phyloP scores from a whole-genome alignment of 768 basidiomycete species.

The Paxillus ammoniavirescens region DNA sequence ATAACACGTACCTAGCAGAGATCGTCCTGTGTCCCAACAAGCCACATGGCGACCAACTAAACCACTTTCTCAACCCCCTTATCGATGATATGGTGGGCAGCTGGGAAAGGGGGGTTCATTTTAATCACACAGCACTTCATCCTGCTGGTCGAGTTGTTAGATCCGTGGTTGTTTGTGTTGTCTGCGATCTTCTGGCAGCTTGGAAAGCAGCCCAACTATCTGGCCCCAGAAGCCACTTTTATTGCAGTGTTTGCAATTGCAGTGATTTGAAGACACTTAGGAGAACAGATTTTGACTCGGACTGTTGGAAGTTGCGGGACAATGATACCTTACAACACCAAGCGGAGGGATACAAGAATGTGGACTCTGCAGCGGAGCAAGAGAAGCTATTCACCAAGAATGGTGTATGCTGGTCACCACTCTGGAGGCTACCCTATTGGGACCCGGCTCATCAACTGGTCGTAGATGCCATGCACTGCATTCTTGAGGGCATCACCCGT shows the following conservation, averaged over 20 bases:
- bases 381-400: background rate
- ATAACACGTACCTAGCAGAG: conserved; percentile 32
- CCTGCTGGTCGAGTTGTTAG: conserved; percentile 3
- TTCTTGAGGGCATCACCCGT: background rate
- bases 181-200: conserved; percentile 32
- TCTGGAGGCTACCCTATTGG: conserved; percentile 24
- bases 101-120: too few species aligned
- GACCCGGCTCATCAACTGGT: conserved; percentile 15
- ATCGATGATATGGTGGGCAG: conserved; percentile 24
- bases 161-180: conserved; percentile 16
- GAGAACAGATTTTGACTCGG: background rate
- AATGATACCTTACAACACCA: background rate
- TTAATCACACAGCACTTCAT: conserved; percentile 2
- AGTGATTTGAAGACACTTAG: conserved; percentile 1
- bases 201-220: conserved; percentile 29
- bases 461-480: conserved; percentile 24
- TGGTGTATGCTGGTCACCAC: conserved; percentile 15
- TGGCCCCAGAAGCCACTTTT: conserved; percentile 20
- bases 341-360: background rate
- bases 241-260: conserved; percentile 31
- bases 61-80: conserved; percentile 30
- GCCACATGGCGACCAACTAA: conserved; percentile 25
- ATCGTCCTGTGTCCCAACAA: conserved; percentile 33
- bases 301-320: background rate
- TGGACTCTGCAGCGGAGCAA: background rate